Evolutionary conservation across 768 basidiomycete genomes (phyloP), one percentile per base, ranked within the genome.

Genomic region (Termitomyces sp.): DNA sequence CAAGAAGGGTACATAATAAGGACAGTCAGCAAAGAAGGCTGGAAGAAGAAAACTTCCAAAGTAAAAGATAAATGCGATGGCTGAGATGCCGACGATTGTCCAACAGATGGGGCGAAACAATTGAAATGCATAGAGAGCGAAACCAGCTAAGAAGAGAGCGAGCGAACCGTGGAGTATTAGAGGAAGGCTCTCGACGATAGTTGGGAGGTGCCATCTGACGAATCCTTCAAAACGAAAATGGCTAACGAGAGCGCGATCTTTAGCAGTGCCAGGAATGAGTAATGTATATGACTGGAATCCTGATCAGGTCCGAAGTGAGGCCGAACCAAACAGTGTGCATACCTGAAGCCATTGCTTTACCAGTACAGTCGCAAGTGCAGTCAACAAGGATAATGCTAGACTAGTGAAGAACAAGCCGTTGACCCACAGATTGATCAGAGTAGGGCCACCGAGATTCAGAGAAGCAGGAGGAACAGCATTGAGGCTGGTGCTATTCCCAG

Each of bases 301-400:
- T 48, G 5, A 7, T 48, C 25, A 29, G 47, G 47, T 48, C 5
- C 11, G 25, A 12, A 29, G 12, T 5, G 12, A 48, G 47, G 5
- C 29, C 11, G 5, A 5, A 29, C 25, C 7, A 25, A 29, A 14
- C 15, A 17, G 40, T 48, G 6, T 48, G 47, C 47, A 29, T 15
- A 53, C 52, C 52, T 53, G 52, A 9, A 53, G 20, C 52, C 52
- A 53, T 53, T 53, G 52, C 12, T 53, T 53, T 14, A 53, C 37
- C 14, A 53, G 14, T 29, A 53, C 52, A 4, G 52, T 25, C 37
- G 37, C 52, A 38, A 53, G 52, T 14, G 52, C 52, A 4, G 52
- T 38, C 37, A 53, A 29, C 37, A 53, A 53, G 25, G 52, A 38
- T 9, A 20, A 29, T 15, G 37, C 52, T 14, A 53, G 20, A 14